These are phyloP conservation scores for Isoetes engelmannii DNA, from an alignment of 83 land plant genomes.

Conservation along the genomic window DNA sequence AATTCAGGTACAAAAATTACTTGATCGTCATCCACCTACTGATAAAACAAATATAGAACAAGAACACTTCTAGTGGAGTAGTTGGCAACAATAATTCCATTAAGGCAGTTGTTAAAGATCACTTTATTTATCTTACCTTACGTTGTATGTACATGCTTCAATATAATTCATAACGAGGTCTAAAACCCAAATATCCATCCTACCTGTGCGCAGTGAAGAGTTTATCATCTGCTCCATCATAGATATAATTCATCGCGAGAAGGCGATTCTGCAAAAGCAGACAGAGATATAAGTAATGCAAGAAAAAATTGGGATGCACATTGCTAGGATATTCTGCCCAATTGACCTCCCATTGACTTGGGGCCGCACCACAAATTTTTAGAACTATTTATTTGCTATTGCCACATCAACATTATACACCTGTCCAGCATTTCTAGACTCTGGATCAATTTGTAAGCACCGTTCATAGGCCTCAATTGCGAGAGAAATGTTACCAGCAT, in stretches of 20 bases:
- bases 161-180: no score
- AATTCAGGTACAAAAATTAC: not conserved
- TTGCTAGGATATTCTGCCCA: no score
- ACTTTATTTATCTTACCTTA: no score
- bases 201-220: conserved; percentile 93
- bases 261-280: conserved; percentile 68
- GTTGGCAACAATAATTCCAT: no score
- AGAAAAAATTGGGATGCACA: no score
- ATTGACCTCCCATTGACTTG: no score
- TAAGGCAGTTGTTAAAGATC: no score
- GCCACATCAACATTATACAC: conserved; percentile 26
- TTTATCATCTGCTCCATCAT: conserved; percentile 83
- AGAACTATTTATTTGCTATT: not conserved
- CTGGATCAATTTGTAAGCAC: conserved; percentile 92
- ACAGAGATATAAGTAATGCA: not conserved
- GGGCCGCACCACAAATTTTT: not conserved
- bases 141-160: no score
- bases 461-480: conserved; percentile 96
- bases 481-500: conserved; percentile 79
- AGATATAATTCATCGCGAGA: conserved; percentile 89
- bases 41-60: no score
- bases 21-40: no score
- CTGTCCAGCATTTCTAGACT: conserved; percentile 99
- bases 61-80: no score
- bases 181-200: no score